phyloP scores from a whole-genome alignment of 768 basidiomycete genomes.

The Austroboletus eburneus region DNA sequence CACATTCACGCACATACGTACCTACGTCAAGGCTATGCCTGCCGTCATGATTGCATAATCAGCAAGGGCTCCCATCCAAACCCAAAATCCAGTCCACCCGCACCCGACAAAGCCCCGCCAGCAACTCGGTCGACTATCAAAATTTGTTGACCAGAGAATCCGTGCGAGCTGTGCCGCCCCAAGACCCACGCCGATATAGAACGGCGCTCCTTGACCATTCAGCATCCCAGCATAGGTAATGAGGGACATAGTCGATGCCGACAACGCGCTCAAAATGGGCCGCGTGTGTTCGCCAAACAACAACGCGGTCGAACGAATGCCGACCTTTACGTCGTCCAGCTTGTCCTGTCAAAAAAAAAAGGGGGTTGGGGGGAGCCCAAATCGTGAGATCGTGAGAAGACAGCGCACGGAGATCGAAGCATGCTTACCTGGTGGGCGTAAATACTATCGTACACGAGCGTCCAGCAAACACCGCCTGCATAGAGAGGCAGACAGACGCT shows the following conservation, averaged over 20 bases:
- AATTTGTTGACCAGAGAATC: slow-evolving; percentile 70
- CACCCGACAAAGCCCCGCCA: slow-evolving; percentile 89
- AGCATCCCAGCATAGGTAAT: slow-evolving; percentile 77
- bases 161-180: slow-evolving; percentile 75
- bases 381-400: background rate
- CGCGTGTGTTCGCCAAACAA: slow-evolving; percentile 79
- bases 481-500: slow-evolving; percentile 81
- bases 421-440: slow-evolving; percentile 90
- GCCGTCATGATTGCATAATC: slow-evolving; percentile 50
- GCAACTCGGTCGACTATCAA: slow-evolving; percentile 71
- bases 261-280: slow-evolving; percentile 70
- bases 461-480: slow-evolving; percentile 87
- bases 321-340: slow-evolving; percentile 77
- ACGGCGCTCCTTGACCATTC: slow-evolving; percentile 71
- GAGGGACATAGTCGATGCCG: slow-evolving; percentile 65
- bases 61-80: slow-evolving; percentile 74
- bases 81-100: slow-evolving; percentile 83
- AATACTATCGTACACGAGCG: slow-evolving; percentile 94
- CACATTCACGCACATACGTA: too few species aligned
- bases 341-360: slow-evolving; percentile 68
- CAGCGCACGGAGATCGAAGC: too few species aligned
- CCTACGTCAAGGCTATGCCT: too few species aligned
- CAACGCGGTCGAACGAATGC: slow-evolving; percentile 92
- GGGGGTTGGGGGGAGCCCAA: too few species aligned
- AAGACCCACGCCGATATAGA: slow-evolving; percentile 73